Conservation (phyloP, 306 rosid genomes). For the Pterocarpus macrocarpus region DNA sequence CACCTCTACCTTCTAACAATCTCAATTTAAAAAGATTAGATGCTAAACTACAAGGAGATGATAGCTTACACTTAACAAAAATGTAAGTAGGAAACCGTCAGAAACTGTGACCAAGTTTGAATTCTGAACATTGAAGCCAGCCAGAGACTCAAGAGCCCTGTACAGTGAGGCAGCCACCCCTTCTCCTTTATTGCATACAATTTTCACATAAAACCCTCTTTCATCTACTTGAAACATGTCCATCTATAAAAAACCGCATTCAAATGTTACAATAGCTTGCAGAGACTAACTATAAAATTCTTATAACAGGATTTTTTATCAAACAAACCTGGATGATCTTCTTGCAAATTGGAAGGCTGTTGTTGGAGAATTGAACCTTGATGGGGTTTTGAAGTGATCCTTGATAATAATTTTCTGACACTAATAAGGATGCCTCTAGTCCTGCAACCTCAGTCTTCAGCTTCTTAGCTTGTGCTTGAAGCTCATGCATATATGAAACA, state of each 20-base stretch:
- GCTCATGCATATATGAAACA: constrained; percentile 70
- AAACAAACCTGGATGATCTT: constrained; percentile 71
- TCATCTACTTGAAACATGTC: constrained; percentile 87
- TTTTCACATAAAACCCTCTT: constrained; percentile 75
- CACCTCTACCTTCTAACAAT: too few species aligned
- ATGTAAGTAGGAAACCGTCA: constrained; percentile 64
- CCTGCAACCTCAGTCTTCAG: constrained; percentile 75
- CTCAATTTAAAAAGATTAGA: too few species aligned
- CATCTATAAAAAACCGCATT: constrained; percentile 55
- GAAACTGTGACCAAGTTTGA: constrained; percentile 74
- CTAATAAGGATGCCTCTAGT: constrained; percentile 69
- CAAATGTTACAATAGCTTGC: background rate
- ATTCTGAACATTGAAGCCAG: constrained; percentile 68
- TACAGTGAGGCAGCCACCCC: constrained; percentile 74
- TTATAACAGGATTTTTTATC: background rate
- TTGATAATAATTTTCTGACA: constrained; percentile 50
- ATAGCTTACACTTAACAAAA: constrained; percentile 66
- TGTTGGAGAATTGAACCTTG: constrained; percentile 45
- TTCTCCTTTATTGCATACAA: constrained; percentile 71
- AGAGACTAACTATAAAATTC: background rate
- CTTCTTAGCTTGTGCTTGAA: constrained; percentile 77
- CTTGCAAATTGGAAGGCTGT: constrained; percentile 50
- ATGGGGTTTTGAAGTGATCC: constrained; percentile 48
- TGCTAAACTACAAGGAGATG: too few species aligned
- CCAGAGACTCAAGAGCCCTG: constrained; percentile 80